These are phyloP conservation scores for Gracilaria caudata DNA, from an alignment of 23 red algal genomes.

Conservation along the genomic window DNA sequence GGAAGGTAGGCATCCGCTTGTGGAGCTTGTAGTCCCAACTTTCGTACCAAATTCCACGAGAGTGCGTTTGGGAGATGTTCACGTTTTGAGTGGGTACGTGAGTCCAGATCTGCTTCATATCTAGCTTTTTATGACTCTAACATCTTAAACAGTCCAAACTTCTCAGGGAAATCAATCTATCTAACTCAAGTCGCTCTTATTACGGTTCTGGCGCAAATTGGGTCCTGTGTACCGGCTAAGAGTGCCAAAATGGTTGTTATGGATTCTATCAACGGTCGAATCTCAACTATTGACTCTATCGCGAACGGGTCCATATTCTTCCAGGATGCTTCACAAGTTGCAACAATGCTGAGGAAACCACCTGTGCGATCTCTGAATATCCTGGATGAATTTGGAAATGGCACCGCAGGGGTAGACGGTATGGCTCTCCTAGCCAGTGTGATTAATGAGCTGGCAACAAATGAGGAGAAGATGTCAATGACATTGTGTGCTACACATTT, in stretches of 20 bases:
- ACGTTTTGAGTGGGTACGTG: slow-evolving; percentile 66
- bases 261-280: slow-evolving; percentile 27
- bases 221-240: slow-evolving; percentile 43
- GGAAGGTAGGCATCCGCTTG: slow-evolving; percentile 53
- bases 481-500: slow-evolving; percentile 58
- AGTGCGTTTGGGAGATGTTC: slow-evolving; percentile 53
- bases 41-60: slow-evolving; percentile 57
- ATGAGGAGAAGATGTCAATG: not conserved
- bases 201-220: slow-evolving; percentile 56
- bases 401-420: slow-evolving; percentile 51
- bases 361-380: slow-evolving; percentile 25
- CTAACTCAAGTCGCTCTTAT: slow-evolving; percentile 55
- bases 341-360: slow-evolving; percentile 10
- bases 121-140: not conserved
- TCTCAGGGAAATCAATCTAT: slow-evolving; percentile 61
- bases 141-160: slow-evolving; percentile 45
- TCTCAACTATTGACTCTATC: slow-evolving; percentile 45
- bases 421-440: slow-evolving; percentile 47
- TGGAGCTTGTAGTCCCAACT: slow-evolving; percentile 41
- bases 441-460: slow-evolving; percentile 4
- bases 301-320: slow-evolving; percentile 41
- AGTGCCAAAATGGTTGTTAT: slow-evolving; percentile 26
- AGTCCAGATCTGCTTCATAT: not conserved
- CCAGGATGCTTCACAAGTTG: slow-evolving; percentile 61
- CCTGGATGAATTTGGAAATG: slow-evolving; percentile 67